Evolutionary conservation across 345 rosid species (phyloP).

Genomic region (Lepidium sativum): DNA sequence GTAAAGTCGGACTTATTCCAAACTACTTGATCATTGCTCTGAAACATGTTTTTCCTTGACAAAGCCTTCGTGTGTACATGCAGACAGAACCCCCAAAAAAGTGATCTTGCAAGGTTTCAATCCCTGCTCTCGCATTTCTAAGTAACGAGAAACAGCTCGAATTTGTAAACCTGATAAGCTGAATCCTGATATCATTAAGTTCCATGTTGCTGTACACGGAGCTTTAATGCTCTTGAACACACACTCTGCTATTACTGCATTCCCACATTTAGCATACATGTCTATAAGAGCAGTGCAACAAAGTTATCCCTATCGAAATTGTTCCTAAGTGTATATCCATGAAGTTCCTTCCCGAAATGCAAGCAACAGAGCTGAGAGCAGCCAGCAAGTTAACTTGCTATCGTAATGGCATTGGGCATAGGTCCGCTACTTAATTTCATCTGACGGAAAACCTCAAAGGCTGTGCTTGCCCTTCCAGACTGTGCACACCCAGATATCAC

Average conservation of each 20-base stretch:
- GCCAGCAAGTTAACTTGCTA: constrained; percentile 55
- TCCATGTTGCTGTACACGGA: constrained; percentile 69
- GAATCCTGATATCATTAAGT: constrained; percentile 64
- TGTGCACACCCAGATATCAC: constrained; percentile 71
- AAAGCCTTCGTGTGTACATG: constrained; percentile 61
- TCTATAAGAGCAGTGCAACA: constrained; percentile 75
- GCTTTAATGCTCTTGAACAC: constrained; percentile 42
- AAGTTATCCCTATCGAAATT: constrained; percentile 45
- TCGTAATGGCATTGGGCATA: constrained; percentile 50
- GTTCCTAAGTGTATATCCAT: constrained; percentile 47
- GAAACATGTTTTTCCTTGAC: constrained; percentile 62
- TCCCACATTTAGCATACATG: constrained; percentile 80
- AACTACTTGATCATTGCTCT: constrained; percentile 47
- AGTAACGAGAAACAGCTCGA: constrained; percentile 44
- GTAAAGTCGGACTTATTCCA: constrained; percentile 46
- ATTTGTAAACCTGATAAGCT: constrained; percentile 54
- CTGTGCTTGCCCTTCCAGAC: constrained; percentile 49
- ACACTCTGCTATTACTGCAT: constrained; percentile 41
- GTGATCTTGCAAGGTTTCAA: constrained; percentile 65
- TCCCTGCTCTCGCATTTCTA: constrained; percentile 39
- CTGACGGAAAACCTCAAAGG: constrained; percentile 42
- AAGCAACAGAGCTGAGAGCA: constrained; percentile 67
- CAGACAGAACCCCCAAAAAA: constrained; percentile 64
- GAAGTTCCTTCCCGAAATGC: constrained; percentile 54
- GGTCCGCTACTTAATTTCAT: constrained; percentile 42